Conservation (phyloP, 805 yeast species). For the Candida vaughaniae region DNA sequence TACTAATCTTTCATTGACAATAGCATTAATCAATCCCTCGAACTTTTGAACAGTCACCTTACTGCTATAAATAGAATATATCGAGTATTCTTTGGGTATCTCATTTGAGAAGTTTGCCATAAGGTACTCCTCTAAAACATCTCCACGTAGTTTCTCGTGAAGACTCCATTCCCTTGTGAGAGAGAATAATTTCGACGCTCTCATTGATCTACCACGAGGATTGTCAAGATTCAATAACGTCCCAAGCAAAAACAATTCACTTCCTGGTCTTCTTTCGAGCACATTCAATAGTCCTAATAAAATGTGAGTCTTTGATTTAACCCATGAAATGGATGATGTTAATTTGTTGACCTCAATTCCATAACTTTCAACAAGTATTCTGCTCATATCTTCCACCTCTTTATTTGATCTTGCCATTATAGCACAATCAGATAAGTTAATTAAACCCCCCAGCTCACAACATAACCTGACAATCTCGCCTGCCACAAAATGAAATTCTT, state of each 20-base stretch:
- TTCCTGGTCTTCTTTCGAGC: constrained; percentile 28
- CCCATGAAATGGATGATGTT: constrained; percentile 53
- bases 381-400: constrained; percentile 41
- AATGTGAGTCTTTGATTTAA: constrained; percentile 40
- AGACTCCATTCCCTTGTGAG: constrained; percentile 14
- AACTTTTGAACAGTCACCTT: constrained; percentile 3
- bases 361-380: constrained; percentile 31
- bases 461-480: constrained; percentile 45
- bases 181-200: constrained; percentile 30
- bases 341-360: constrained; percentile 46
- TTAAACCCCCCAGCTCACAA: constrained; percentile 38
- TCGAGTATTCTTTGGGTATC: constrained; percentile 10
- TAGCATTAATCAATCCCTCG: constrained; percentile 13
- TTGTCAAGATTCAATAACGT: constrained; percentile 26
- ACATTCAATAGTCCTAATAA: constrained; percentile 52
- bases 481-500: constrained; percentile 45
- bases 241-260: constrained; percentile 32
- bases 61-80: constrained; percentile 7
- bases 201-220: constrained; percentile 17
- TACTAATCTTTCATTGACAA: constrained; percentile 11
- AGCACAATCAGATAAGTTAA: constrained; percentile 50
- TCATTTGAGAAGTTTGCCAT: constrained; percentile 22
- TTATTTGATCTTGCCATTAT: constrained; percentile 53
- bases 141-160: constrained; percentile 6
- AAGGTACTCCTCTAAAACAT: constrained; percentile 22